Evolutionary conservation across 1,284 basidiomycete species (phyloP).

Genomic region (Trichosporon inkin): DNA sequence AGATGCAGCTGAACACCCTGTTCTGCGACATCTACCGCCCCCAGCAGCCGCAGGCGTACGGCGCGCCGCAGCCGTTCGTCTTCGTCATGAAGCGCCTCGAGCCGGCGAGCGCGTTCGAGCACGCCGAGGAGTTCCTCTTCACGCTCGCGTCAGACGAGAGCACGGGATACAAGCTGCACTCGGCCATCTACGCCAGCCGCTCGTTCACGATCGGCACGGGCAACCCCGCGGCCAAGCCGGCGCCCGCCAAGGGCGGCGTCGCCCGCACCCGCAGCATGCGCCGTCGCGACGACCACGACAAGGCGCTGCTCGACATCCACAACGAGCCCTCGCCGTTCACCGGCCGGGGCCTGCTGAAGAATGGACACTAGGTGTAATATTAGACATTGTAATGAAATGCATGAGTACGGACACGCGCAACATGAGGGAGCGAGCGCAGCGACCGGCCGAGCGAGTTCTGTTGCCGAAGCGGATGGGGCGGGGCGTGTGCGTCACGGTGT

Average conservation of each 20-base stretch:
- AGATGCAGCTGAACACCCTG: slow-evolving; percentile 54
- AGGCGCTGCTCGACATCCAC: slow-evolving; percentile 7
- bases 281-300: background rate
- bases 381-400: background rate
- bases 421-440: too few relatives aligned
- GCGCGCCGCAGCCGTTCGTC: slow-evolving; percentile 62
- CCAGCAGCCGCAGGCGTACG: slow-evolving; percentile 59
- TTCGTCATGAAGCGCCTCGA: slow-evolving; percentile 80
- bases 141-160: slow-evolving; percentile 66
- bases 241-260: background rate
- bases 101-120: slow-evolving; percentile 74
- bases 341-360: slow-evolving; percentile 15
- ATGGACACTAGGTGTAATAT: slow-evolving; percentile 8
- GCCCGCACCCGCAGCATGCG: background rate
- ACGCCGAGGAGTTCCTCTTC: slow-evolving; percentile 76
- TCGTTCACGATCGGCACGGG: slow-evolving; percentile 13
- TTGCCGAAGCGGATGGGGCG: too few relatives aligned
- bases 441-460: too few relatives aligned
- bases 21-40: slow-evolving; percentile 74
- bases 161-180: slow-evolving; percentile 36
- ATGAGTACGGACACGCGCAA: background rate
- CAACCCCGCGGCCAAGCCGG: background rate
- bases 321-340: slow-evolving; percentile 11
- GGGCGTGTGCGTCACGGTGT: too few relatives aligned
- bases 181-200: slow-evolving; percentile 35